A percentile compares a stretch with the other conserved stretches of the same genome.
Evolutionary conservation across 2,329 filamentous ascomycete species (phyloP).

Genomic region (Colletotrichum simmondsii): DNA sequence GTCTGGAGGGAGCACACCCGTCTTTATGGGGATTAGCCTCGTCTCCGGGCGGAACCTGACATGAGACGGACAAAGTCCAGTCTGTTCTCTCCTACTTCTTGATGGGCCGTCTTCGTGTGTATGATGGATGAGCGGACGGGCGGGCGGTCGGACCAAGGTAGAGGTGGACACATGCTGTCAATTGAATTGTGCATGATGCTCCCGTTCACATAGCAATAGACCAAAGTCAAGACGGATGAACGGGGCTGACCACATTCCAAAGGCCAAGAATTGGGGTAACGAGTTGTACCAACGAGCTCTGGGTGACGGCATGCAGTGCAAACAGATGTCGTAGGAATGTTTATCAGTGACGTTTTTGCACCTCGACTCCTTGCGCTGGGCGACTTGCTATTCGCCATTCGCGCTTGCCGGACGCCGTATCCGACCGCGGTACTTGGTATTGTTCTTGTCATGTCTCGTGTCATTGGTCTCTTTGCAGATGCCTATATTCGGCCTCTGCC

Average conservation of each 20-base stretch:
- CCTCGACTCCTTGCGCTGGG: neutral
- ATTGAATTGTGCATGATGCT: constrained; percentile 5
- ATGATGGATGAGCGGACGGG: neutral
- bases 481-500: neutral
- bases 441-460: neutral
- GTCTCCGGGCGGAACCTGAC: constrained; percentile 5
- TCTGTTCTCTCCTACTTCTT: constrained; percentile 1
- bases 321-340: neutral
- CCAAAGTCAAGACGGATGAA: neutral
- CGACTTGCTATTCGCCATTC: neutral
- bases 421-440: neutral
- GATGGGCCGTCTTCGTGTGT: neutral
- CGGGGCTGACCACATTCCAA: constrained; percentile 6
- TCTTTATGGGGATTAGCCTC: constrained; percentile 16
- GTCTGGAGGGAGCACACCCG: neutral
- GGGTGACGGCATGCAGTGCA: constrained; percentile 11
- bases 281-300: constrained; percentile 3
- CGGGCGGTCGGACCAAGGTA: neutral
- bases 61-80: constrained; percentile 12
- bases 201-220: neutral
- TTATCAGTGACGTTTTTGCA: constrained; percentile 3
- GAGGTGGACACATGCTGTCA: constrained; percentile 2
- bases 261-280: neutral
- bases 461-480: neutral
- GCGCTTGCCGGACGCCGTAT: neutral